These are phyloP conservation scores for Citrus sp. DNA, from an alignment of 345 rosid genomes.

Conservation along the genomic window DNA sequence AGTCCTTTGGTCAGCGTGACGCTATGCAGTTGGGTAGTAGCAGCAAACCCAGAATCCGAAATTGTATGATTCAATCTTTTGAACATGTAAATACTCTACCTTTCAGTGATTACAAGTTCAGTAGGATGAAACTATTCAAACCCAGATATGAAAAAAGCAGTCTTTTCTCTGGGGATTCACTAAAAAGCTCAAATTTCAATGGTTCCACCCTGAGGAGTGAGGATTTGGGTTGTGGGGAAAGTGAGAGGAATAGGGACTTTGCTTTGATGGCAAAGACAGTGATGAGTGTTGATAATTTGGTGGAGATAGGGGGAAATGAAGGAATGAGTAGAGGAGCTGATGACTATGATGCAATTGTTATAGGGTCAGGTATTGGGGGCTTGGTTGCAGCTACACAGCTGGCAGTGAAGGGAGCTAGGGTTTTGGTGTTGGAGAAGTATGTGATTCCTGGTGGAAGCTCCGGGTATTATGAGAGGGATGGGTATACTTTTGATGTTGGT, in stretches of 20 bases:
- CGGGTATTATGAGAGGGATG: constrained; percentile 81
- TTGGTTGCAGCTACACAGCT: constrained; percentile 87
- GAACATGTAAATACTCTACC: not conserved
- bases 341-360: constrained; percentile 73
- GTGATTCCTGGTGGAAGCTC: constrained; percentile 99
- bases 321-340: constrained; percentile 18
- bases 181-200: constrained; percentile 7
- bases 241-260: constrained; percentile 12
- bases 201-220: constrained; percentile 4
- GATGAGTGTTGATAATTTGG: constrained; percentile 33
- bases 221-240: constrained; percentile 3
- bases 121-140: not conserved
- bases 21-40: constrained; percentile 12
- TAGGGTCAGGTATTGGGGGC: constrained; percentile 95
- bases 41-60: constrained; percentile 17
- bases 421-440: constrained; percentile 85
- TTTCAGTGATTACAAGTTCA: not conserved
- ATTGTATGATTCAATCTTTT: constrained; percentile 1
- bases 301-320: constrained; percentile 28
- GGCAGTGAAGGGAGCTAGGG: constrained; percentile 85
- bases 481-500: constrained; percentile 90
- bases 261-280: constrained; percentile 29
- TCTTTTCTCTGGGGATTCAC: not conserved
- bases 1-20: not conserved
- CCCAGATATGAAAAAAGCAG: constrained; percentile 1